These are phyloP conservation scores for Aspergillus incahuasiensis DNA, from an alignment of 495 filamentous ascomycete genomes.

Conservation along the genomic window DNA sequence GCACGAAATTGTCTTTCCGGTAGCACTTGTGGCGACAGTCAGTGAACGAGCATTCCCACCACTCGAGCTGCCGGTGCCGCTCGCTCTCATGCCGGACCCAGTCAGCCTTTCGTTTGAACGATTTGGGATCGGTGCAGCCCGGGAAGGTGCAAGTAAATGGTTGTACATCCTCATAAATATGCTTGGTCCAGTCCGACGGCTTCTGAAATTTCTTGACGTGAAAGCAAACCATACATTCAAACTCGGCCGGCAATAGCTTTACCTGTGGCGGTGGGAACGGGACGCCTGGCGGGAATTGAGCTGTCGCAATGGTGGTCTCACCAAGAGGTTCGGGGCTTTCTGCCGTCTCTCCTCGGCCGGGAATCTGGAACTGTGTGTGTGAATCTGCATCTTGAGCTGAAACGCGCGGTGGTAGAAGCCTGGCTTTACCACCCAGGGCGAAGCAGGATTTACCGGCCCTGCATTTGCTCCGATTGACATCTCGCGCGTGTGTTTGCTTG, in stretches of 20 bases:
- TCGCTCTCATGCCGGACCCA: conserved; percentile 98
- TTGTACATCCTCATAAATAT: conserved; percentile 92
- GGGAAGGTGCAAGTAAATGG: conserved; percentile 94
- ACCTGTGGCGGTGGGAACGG: conserved; percentile 68
- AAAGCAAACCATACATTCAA: conserved; percentile 91
- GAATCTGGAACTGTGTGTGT: conserved; percentile 47
- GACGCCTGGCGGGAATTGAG: conserved; percentile 74
- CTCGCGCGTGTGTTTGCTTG: conserved; percentile 64
- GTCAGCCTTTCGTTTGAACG: conserved; percentile 95
- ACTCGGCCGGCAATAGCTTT: conserved; percentile 72
- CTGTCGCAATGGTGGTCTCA: conserved; percentile 63
- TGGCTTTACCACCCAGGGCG: conserved; percentile 56
- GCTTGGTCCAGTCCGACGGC: conserved; percentile 97
- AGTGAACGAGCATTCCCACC: conserved; percentile 79
- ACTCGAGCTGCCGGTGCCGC: conserved; percentile 84
- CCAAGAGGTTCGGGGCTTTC: conserved; percentile 58
- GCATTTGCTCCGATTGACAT: conserved; percentile 52
- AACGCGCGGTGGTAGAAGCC: conserved; percentile 45
- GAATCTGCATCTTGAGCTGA: conserved; percentile 38
- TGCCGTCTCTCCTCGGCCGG: conserved; percentile 50
- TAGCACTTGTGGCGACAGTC: conserved; percentile 85
- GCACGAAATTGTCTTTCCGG: conserved; percentile 91
- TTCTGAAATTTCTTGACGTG: conserved; percentile 86
- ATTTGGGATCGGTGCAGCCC: conserved; percentile 80
- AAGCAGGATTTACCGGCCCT: conserved; percentile 58